Evolutionary conservation across 1,284 basidiomycete genomes (phyloP).

Genomic region (Cerioporus squamosus): DNA sequence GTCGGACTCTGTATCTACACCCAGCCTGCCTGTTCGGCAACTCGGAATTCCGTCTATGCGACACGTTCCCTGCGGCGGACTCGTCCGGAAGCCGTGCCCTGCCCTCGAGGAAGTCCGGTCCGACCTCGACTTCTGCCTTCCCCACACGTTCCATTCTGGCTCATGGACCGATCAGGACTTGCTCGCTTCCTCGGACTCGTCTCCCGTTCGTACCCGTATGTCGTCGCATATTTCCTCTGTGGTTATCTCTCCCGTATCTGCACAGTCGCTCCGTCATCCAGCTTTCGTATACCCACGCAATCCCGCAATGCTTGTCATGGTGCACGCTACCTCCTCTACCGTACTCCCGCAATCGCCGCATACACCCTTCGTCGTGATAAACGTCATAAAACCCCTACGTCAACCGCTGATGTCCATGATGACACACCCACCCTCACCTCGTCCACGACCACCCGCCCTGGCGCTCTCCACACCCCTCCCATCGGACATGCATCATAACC

Average conservation of each 20-base stretch:
- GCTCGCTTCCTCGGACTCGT: too few relatives aligned
- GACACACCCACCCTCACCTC: background rate
- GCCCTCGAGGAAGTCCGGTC: background rate
- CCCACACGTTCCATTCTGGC: background rate
- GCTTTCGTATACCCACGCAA: conserved; percentile 30
- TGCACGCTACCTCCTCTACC: conserved; percentile 19
- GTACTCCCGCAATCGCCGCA: conserved; percentile 4
- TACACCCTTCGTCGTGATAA: background rate
- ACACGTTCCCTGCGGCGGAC: background rate
- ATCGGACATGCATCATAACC: conserved; percentile 6
- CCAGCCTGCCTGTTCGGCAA: background rate
- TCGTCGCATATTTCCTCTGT: conserved; percentile 11
- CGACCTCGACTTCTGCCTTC: background rate
- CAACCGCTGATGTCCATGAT: conserved; percentile 7
- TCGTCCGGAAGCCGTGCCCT: background rate
- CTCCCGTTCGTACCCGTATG: conserved; percentile 1
- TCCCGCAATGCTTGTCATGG: conserved; percentile 26
- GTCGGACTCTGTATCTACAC: conserved; percentile 4
- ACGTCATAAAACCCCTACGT: conserved; percentile 1
- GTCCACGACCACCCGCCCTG: background rate
- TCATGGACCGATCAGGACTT: background rate
- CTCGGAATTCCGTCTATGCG: background rate
- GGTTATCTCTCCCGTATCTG: conserved; percentile 18
- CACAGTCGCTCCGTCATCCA: conserved; percentile 22
- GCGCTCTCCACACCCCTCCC: background rate